Percentiles rank a stretch among this genome's conserved stretches.
Conservation (phyloP, 352 stramenopile genomes). For the Blastocystis sp. region DNA sequence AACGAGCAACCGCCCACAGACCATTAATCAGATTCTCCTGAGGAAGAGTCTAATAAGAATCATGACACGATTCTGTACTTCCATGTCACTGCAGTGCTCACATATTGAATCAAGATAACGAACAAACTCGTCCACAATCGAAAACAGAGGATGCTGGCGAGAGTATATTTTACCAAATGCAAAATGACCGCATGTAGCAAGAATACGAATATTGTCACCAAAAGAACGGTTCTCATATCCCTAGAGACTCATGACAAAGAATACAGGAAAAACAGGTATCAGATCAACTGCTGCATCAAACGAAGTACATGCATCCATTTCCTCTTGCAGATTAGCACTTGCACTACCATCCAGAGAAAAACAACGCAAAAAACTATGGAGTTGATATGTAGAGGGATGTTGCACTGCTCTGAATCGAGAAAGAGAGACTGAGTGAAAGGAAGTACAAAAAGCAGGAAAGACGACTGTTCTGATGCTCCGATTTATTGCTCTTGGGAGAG, state of each 20-base stretch:
- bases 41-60: not conserved
- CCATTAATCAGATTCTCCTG: not conserved
- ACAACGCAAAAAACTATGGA: not conserved
- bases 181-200: not conserved
- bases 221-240: constrained; percentile 3
- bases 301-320: not conserved
- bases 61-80: not conserved
- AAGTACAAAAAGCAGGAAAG: not conserved
- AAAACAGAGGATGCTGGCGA: not conserved
- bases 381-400: not conserved
- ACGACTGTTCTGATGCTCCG: not conserved
- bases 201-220: constrained; percentile 6
- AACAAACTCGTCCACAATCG: not conserved
- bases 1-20: not conserved
- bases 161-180: not conserved
- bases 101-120: not conserved
- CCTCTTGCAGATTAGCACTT: not conserved
- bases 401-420: not conserved
- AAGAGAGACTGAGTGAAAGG: not conserved
- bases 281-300: constrained; percentile 36
- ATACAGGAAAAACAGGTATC: not conserved
- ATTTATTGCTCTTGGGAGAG: not conserved
- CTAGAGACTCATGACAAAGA: not conserved
- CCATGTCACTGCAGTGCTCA: not conserved
- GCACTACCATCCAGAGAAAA: not conserved